These are phyloP conservation scores for Striga asiatica DNA, from an alignment of 257 asterid genomes.

Conservation along the genomic window DNA sequence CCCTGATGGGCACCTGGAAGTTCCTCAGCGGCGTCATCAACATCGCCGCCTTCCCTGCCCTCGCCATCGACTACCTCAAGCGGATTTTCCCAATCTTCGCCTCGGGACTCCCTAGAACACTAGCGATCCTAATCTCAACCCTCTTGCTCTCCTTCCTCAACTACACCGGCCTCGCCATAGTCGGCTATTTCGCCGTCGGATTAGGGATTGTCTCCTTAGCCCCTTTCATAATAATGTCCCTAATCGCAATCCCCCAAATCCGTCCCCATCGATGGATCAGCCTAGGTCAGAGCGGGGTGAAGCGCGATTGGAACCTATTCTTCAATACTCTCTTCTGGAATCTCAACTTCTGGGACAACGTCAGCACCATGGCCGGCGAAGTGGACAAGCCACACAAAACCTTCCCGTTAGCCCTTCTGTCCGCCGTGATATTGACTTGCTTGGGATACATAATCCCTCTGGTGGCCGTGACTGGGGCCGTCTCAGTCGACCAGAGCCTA, in stretches of 20 bases:
- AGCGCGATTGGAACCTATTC: constrained; percentile 52
- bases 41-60: constrained; percentile 64
- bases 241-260: constrained; percentile 53
- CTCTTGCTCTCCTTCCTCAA: constrained; percentile 31
- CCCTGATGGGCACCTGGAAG: constrained; percentile 69
- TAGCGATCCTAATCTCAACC: constrained; percentile 41
- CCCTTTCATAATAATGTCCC: constrained; percentile 51
- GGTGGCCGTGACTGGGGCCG: constrained; percentile 56
- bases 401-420: constrained; percentile 41
- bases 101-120: constrained; percentile 28
- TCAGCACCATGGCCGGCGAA: constrained; percentile 66
- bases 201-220: constrained; percentile 51
- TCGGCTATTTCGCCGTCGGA: constrained; percentile 49
- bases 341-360: constrained; percentile 69
- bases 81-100: constrained; percentile 43
- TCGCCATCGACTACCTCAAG: constrained; percentile 43
- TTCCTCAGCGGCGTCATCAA: constrained; percentile 69
- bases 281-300: constrained; percentile 38
- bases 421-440: constrained; percentile 49
- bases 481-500: constrained; percentile 32
- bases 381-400: constrained; percentile 51
- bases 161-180: constrained; percentile 51
- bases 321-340: constrained; percentile 73
- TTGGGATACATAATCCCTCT: constrained; percentile 57
- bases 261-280: constrained; percentile 48